Conservation (phyloP, 208 protist species). For the Trypanosoma brucei region DNA sequence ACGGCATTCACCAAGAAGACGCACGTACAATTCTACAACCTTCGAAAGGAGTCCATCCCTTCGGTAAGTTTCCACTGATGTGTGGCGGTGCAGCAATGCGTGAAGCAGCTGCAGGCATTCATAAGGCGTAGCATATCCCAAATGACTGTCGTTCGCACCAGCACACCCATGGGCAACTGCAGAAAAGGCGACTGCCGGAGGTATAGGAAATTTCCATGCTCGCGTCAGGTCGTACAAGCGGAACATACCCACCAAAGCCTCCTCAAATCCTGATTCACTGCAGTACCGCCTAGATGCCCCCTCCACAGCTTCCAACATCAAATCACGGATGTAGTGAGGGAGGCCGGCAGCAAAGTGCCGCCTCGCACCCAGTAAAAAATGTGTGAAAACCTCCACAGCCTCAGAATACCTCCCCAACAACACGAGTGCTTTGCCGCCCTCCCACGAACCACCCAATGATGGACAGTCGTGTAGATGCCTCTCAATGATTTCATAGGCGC, state of each 20-base stretch:
- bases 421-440: conserved; percentile 48
- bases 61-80: not conserved
- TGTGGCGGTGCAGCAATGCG: conserved; percentile 8
- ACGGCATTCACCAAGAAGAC: conserved; percentile 6
- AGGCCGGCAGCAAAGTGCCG: conserved; percentile 20
- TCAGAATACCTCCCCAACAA: conserved; percentile 33
- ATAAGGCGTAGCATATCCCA: not conserved
- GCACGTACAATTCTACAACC: conserved; percentile 18
- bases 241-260: conserved; percentile 2
- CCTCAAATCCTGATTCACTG: not conserved
- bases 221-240: conserved; percentile 16
- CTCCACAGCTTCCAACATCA: conserved; percentile 24
- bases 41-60: conserved; percentile 19
- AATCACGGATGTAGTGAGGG: conserved; percentile 21
- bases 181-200: conserved; percentile 20
- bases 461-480: conserved; percentile 36
- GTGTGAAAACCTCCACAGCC: conserved; percentile 37
- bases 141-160: not conserved
- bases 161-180: conserved; percentile 10
- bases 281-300: conserved; percentile 12
- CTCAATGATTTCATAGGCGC: conserved; percentile 32
- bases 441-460: conserved; percentile 58
- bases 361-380: conserved; percentile 27
- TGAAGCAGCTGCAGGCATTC: conserved; percentile 5
- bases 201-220: conserved; percentile 20